phyloP scores from a whole-genome alignment of 208 protist genomes.

The Trypanosoma scelopori region DNA sequence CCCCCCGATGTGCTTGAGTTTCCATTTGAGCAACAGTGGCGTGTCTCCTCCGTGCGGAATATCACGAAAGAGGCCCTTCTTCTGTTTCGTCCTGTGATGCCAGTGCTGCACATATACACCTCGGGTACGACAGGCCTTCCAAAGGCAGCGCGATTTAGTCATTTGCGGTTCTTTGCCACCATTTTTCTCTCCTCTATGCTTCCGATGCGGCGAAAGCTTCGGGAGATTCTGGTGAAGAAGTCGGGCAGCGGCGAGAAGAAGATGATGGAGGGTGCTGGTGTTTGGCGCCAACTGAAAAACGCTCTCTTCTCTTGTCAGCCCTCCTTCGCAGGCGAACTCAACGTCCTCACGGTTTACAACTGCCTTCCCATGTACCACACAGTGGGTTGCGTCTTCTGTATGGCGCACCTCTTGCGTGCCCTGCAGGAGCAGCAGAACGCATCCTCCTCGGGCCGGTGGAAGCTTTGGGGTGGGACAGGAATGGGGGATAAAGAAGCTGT shows the following conservation, averaged over 20 bases:
- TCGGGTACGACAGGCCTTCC: conserved; percentile 87
- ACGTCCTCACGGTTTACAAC: conserved; percentile 67
- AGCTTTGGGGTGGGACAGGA: background rate
- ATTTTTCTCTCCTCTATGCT: conserved; percentile 47
- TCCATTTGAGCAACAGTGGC: background rate
- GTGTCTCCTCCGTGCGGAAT: background rate
- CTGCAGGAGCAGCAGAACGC: conserved; percentile 57
- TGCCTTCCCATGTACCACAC: conserved; percentile 86
- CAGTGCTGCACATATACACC: conserved; percentile 82
- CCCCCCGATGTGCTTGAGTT: background rate
- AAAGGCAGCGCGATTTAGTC: conserved; percentile 76
- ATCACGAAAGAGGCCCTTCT: conserved; percentile 20
- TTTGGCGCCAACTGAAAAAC: conserved; percentile 15
- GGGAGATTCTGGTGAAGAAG: conserved; percentile 35
- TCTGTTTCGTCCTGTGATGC: conserved; percentile 47
- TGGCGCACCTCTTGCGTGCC: conserved; percentile 53
- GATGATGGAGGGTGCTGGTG: background rate
- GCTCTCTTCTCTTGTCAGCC: conserved; percentile 18
- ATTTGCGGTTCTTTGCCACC: conserved; percentile 68
- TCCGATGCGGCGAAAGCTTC: conserved; percentile 30
- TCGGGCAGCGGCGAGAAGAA: conserved; percentile 8
- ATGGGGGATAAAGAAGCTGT: conserved; percentile 16
- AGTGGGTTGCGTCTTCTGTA: conserved; percentile 64
- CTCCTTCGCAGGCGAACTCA: conserved; percentile 21
- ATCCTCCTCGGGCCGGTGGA: background rate